A percentile compares a stretch with the other conserved stretches of the same genome.
Evolutionary conservation across 495 filamentous ascomycete species (phyloP).

Genomic region (Letharia columbiana): DNA sequence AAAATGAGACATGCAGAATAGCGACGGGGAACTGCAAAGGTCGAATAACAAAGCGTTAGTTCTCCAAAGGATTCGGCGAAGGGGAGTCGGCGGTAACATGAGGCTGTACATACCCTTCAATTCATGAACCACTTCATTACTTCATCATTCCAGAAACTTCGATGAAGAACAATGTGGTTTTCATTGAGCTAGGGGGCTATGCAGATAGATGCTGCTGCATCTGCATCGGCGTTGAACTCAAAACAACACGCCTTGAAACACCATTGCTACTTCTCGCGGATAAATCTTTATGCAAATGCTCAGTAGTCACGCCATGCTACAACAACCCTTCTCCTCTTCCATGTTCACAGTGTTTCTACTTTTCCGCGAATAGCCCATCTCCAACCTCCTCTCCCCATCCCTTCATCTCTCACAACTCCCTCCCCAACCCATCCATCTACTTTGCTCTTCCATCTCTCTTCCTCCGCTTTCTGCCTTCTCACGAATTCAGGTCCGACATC

Average conservation of each 20-base stretch:
- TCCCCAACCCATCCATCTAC: constrained; percentile 64
- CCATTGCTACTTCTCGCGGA: background rate
- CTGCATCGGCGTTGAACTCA: background rate
- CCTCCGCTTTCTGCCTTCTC: constrained; percentile 77
- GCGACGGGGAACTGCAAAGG: background rate
- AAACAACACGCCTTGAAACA: background rate
- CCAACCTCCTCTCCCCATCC: constrained; percentile 37
- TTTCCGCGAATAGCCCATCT: constrained; percentile 46
- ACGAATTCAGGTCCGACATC: constrained; percentile 95
- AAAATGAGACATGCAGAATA: background rate
- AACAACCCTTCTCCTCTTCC: background rate
- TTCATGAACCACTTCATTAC: background rate
- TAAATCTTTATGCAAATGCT: background rate
- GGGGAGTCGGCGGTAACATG: background rate
- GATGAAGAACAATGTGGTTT: background rate
- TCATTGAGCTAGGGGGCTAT: background rate
- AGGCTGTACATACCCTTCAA: background rate
- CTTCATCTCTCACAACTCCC: constrained; percentile 35
- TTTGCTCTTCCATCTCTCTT: constrained; percentile 79
- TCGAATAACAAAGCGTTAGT: background rate
- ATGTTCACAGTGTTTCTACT: constrained; percentile 10
- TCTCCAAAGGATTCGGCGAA: background rate
- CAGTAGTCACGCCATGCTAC: background rate
- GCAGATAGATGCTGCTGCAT: background rate
- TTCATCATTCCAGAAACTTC: background rate